These are phyloP conservation scores for Ajuga reptans DNA, from an alignment of 305 asterid genomes.

Conservation along the genomic window DNA sequence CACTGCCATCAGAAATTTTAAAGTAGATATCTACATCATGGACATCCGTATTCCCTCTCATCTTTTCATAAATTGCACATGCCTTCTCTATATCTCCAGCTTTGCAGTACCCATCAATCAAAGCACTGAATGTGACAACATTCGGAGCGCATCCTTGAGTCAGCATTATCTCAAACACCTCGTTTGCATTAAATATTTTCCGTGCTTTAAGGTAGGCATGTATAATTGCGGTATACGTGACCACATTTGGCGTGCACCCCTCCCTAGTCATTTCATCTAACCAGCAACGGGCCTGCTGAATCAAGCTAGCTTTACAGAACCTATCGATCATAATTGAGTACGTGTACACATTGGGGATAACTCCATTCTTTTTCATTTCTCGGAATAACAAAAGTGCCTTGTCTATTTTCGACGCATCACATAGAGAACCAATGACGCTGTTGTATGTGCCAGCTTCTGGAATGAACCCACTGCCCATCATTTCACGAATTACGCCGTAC, in stretches of 20 bases:
- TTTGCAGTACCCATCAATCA: slow-evolving; percentile 91
- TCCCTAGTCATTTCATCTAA: slow-evolving; percentile 66
- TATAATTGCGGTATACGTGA: slow-evolving; percentile 76
- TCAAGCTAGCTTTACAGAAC: slow-evolving; percentile 80
- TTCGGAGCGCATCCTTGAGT: slow-evolving; percentile 71
- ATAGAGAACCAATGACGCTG: slow-evolving; percentile 66
- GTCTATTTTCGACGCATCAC: slow-evolving; percentile 67
- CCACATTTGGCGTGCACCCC: slow-evolving; percentile 74
- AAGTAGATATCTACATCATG: slow-evolving; percentile 64
- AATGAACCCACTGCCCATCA: slow-evolving; percentile 70
- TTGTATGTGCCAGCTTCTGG: slow-evolving; percentile 81
- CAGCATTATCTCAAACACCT: slow-evolving; percentile 69
- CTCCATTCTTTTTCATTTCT: slow-evolving; percentile 62
- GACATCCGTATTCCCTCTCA: slow-evolving; percentile 50
- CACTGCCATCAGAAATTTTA: slow-evolving; percentile 32
- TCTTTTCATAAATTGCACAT: slow-evolving; percentile 67
- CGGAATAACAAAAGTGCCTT: slow-evolving; percentile 66
- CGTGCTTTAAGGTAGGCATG: slow-evolving; percentile 84
- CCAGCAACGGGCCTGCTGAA: slow-evolving; percentile 80
- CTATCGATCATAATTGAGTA: slow-evolving; percentile 82
- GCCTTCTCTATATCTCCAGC: slow-evolving; percentile 72
- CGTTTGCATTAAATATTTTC: slow-evolving; percentile 59
- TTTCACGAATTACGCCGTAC: slow-evolving; percentile 54
- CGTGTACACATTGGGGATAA: slow-evolving; percentile 74
- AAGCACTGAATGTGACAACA: slow-evolving; percentile 72